These are phyloP conservation scores for Yamadazyma sp. DNA, from an alignment of 805 yeast species.

Conservation along the genomic window DNA sequence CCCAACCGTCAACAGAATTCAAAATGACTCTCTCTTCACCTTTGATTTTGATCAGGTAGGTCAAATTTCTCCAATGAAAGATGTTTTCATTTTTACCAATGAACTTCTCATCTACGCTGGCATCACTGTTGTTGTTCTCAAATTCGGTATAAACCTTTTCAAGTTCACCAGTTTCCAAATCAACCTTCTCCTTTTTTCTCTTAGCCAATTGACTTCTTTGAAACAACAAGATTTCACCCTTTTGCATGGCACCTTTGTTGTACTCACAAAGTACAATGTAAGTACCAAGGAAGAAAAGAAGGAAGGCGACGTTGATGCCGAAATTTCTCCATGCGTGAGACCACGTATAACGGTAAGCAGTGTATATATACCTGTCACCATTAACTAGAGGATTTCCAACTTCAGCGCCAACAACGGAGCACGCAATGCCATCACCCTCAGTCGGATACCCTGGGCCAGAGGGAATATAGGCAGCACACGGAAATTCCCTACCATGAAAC, in stretches of 20 bases:
- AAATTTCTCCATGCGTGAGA: slow-evolving; percentile 78
- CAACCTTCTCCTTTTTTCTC: slow-evolving; percentile 23
- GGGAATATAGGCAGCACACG: slow-evolving; percentile 59
- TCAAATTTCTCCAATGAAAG: slow-evolving; percentile 42
- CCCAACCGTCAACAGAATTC: slow-evolving; percentile 57
- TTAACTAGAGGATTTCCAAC: slow-evolving; percentile 53
- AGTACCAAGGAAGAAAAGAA: slow-evolving; percentile 40
- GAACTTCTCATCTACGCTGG: slow-evolving; percentile 2
- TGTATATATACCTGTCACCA: slow-evolving; percentile 59
- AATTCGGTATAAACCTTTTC: slow-evolving; percentile 25
- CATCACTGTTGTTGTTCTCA: slow-evolving; percentile 7
- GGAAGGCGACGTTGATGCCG: slow-evolving; percentile 60
- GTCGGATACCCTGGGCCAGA: slow-evolving; percentile 52
- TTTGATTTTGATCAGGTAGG: slow-evolving; percentile 39
- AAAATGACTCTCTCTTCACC: slow-evolving; percentile 42
- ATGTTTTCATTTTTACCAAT: slow-evolving; percentile 17
- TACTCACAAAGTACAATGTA: slow-evolving; percentile 36
- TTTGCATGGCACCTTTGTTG: slow-evolving; percentile 45
- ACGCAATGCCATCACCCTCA: slow-evolving; percentile 37
- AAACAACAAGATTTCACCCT: slow-evolving; percentile 39
- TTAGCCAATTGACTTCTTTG: slow-evolving; percentile 30
- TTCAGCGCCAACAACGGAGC: slow-evolving; percentile 59
- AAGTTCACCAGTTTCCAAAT: slow-evolving; percentile 21
- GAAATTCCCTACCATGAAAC: slow-evolving; percentile 55
- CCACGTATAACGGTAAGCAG: slow-evolving; percentile 51